Percentiles rank a stretch among this genome's conserved stretches.
Conservation (phyloP, 1,284 basidiomycete genomes). For the Athelia psychrophila region DNA sequence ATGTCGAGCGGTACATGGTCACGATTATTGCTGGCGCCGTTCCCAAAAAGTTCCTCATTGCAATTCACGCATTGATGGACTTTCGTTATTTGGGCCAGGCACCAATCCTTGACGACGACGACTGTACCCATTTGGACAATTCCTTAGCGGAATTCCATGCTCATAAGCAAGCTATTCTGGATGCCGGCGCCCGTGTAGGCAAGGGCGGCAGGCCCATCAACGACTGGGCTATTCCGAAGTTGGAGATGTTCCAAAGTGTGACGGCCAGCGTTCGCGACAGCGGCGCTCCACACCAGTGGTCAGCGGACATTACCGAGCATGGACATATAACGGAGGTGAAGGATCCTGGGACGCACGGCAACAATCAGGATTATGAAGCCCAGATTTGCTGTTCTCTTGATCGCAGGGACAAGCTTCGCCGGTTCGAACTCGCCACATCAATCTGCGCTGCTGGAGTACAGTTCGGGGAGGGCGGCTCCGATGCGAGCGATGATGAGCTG, state of each 20-base stretch:
- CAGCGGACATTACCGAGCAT: conserved; percentile 16
- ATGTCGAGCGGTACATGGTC: conserved; percentile 23
- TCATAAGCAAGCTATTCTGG: conserved; percentile 20
- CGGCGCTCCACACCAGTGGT: conserved; percentile 13
- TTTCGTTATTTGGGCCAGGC: conserved; percentile 28
- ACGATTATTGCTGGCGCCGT: conserved; percentile 23
- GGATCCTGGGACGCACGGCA: conserved; percentile 12
- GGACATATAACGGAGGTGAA: conserved; percentile 19
- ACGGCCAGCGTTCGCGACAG: conserved; percentile 9
- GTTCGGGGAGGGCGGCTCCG: too few species aligned
- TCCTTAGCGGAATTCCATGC: conserved; percentile 22
- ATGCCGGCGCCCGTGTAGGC: conserved; percentile 13
- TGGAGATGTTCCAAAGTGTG: conserved; percentile 24
- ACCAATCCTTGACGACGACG: conserved; percentile 14
- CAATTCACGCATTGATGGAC: conserved; percentile 24
- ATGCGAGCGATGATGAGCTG: too few species aligned
- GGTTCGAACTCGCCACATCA: conserved; percentile 23
- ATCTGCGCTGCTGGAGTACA: conserved; percentile 5
- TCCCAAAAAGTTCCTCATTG: conserved; percentile 17
- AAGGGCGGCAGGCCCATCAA: not conserved
- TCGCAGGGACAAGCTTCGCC: conserved; percentile 18
- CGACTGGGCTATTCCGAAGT: conserved; percentile 23
- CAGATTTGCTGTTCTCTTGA: conserved; percentile 20
- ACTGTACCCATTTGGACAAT: conserved; percentile 10
- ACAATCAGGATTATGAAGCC: conserved; percentile 15